phyloP scores from a whole-genome alignment of 805 yeast species.

The Ogataea haglerorum region DNA sequence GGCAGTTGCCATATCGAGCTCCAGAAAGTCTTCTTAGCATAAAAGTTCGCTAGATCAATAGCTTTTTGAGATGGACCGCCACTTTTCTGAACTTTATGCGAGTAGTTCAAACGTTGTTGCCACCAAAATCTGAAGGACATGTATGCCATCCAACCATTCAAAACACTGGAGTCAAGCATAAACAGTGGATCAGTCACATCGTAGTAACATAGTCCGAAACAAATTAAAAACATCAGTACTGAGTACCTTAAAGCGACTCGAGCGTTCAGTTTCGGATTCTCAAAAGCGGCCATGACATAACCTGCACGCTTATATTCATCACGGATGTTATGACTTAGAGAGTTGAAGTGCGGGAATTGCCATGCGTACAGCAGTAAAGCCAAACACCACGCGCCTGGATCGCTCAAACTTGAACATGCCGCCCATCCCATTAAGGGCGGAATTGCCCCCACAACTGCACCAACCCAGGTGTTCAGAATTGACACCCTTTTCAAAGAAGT shows the following conservation, averaged over 20 bases:
- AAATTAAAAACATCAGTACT: constrained; percentile 88
- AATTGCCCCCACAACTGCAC: constrained; percentile 97
- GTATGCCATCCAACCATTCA: constrained; percentile 83
- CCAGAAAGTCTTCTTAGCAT: constrained; percentile 88
- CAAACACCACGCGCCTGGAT: constrained; percentile 94
- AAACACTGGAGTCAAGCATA: constrained; percentile 72
- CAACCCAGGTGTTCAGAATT: constrained; percentile 95
- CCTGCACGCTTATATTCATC: constrained; percentile 91
- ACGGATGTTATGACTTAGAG: constrained; percentile 82
- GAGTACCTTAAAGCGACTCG: constrained; percentile 91
- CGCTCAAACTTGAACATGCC: constrained; percentile 69
- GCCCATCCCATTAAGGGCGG: constrained; percentile 99
- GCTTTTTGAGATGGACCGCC: constrained; percentile 54
- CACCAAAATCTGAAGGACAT: constrained; percentile 81
- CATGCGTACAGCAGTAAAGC: constrained; percentile 90
- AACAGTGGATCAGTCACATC: constrained; percentile 82
- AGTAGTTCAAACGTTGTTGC: constrained; percentile 67
- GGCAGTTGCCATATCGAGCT: constrained; percentile 94
- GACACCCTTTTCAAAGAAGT: constrained; percentile 84
- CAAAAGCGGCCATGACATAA: constrained; percentile 95
- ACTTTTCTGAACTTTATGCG: constrained; percentile 30
- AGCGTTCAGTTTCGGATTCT: constrained; percentile 87
- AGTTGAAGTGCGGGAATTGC: constrained; percentile 98
- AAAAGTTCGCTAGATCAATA: constrained; percentile 53
- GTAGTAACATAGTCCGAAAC: constrained; percentile 74